Evolutionary conservation across 805 yeast genomes (phyloP).

Genomic region (Yarrowia sp.): DNA sequence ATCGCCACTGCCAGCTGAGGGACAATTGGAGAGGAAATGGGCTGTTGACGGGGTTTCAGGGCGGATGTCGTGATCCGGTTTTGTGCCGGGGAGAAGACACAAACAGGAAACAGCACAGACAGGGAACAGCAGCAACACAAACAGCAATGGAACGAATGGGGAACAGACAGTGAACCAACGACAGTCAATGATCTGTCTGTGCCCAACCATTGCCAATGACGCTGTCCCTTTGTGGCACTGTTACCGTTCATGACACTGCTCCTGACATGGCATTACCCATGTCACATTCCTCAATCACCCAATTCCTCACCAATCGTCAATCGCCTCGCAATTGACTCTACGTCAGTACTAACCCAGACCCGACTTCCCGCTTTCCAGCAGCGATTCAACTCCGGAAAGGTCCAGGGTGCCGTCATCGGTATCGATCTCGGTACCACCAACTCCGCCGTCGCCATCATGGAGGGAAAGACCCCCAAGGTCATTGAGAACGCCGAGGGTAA

Average conservation of each 20-base stretch:
- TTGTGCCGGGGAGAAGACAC: background rate
- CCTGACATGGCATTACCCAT: no score
- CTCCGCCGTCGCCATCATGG: slow-evolving; percentile 85
- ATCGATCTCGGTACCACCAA: slow-evolving; percentile 86
- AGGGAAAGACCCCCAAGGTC: slow-evolving; percentile 71
- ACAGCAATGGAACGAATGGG: no score
- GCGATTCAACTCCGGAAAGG: slow-evolving; percentile 46
- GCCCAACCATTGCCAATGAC: no score
- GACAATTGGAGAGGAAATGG: background rate
- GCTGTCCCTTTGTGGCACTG: no score
- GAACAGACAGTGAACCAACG: no score
- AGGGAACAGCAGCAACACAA: background rate
- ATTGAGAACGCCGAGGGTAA: slow-evolving; percentile 76
- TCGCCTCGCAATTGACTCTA: no score
- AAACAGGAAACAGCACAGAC: background rate
- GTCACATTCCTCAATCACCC: no score
- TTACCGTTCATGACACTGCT: no score
- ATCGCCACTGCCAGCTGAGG: background rate
- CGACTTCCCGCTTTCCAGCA: slow-evolving; percentile 27
- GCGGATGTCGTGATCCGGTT: no score
- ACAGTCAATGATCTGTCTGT: no score
- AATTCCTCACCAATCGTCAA: no score
- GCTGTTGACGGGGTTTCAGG: no score
- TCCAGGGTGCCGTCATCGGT: slow-evolving; percentile 67
- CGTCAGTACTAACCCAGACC: background rate